Base-by-base conservation (phyloP, 2,329 filamentous ascomycete species). In the Geosmithia putterillii region DNA sequence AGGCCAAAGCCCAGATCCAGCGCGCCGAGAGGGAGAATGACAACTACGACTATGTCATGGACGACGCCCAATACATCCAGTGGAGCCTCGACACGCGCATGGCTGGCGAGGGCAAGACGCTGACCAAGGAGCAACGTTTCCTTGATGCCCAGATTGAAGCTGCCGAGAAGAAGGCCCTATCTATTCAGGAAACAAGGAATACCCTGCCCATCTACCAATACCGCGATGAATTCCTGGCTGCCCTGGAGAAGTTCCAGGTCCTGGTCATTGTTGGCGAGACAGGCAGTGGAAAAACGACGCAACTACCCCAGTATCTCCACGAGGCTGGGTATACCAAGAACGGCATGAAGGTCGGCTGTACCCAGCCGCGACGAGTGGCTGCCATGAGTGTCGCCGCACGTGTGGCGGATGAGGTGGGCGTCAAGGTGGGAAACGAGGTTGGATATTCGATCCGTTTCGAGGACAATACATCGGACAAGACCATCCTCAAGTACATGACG, bases 331-430 rank as follows among this genome's bases (percentile, higher is more conserved):
- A 85, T 53, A 94, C 87, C 2, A 87, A 90, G 56, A 73, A 76
- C 19, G 87, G 84, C 6, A 70, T 84, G 62, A 95, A 90, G 59
- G 77, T 98, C 10, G 90, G 86, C 4, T 95, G 89, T 55, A 98
- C 92, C 0, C 92, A 98, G 51, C 92, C 92, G 4, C 81, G 92
- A 52, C 80, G 92, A 69, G 92, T 98, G 10, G 92, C 92, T 3
- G 92, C 92, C 23, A 96, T 96, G 90, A 92, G 84, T 55, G 90
- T 96, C 18, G 90, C 92, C n/a, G 80, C 86, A 38, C 87, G 92
- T 71, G 92, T 98, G 2, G 86, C 90, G 0, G 89, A 96, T 44
- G 92, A 98, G 58, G 85, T 94, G 67, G 88, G 85, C 0, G 83
- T 87, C 46, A 89, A 90, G 58, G 67, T 96, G 10, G 92, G 92